phyloP scores from a whole-genome alignment of 306 rosid species.

The Elaeagnus macrophylla region DNA sequence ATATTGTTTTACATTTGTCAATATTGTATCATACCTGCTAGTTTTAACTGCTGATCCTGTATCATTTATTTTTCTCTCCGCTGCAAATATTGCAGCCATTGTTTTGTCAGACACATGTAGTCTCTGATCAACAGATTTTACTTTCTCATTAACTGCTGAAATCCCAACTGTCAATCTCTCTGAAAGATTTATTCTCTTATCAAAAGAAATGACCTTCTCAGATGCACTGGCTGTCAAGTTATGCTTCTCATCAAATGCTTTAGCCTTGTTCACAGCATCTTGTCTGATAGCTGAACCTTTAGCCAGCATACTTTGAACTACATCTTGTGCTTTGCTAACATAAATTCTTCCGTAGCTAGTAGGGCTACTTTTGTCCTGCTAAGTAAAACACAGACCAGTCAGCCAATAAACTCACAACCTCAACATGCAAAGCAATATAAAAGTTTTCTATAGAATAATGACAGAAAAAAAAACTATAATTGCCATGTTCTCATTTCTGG shows the following conservation, averaged over 20 bases:
- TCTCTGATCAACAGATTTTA: constrained; percentile 74
- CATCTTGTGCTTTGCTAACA: constrained; percentile 72
- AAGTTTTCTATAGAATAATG: constrained; percentile 5
- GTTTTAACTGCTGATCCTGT: constrained; percentile 94
- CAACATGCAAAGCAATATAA: not conserved
- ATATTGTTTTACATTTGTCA: not conserved
- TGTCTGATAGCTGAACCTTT: constrained; percentile 82
- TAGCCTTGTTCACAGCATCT: constrained; percentile 84
- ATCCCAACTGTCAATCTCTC: constrained; percentile 78
- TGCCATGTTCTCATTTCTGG: not conserved
- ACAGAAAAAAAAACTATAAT: constrained; percentile 2
- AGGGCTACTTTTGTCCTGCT: constrained; percentile 38
- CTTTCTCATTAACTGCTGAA: constrained; percentile 81
- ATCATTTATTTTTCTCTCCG: constrained; percentile 75
- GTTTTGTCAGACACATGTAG: constrained; percentile 90
- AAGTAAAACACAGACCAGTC: constrained; percentile 14
- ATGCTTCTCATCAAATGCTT: constrained; percentile 96
- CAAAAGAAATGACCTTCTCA: constrained; percentile 72
- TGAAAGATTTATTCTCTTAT: constrained; percentile 68
- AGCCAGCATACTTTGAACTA: constrained; percentile 57
- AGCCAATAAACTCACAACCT: constrained; percentile 10
- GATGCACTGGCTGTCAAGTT: constrained; percentile 76
- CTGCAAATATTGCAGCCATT: constrained; percentile 84
- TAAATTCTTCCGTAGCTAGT: constrained; percentile 49
- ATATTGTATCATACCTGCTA: constrained; percentile 52